Evolutionary conservation across 108 stramenopile genomes (phyloP), one percentile per base, ranked within the genome.

Genomic region (Epithemia pelagica): DNA sequence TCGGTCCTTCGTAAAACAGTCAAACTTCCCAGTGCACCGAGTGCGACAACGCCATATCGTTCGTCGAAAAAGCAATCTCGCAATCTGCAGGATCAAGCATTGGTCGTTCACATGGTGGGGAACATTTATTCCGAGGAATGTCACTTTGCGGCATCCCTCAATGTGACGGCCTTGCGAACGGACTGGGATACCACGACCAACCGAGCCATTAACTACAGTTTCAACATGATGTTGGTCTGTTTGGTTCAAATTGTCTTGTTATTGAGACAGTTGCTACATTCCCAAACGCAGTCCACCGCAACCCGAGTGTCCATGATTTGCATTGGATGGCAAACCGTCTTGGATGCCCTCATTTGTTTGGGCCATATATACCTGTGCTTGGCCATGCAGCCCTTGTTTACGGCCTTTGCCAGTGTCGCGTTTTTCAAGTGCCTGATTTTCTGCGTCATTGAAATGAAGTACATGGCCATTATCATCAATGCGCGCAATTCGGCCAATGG

Each of bases 401-500:
- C 88, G 1, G 88, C 96, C 24, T 94, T 96, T 74, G 89, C 86
- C 25, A 83, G 81, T 59, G 87, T 95, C n/a, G 94, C 95, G 0
- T 95, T 98, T 58, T 95, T 97, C 74, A 97, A 97, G 75, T 81
- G 96, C 19, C 70, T 98, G 27, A 93, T 94, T 29, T 96, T 97
- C 67, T 94, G 90, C 61, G 83, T 96, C 55, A 93, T 98, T 52
- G 95, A 98, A 67, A 93, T 97, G 86, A 95, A 96, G 63, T 95
- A 93, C 79, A 89, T 96, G 90, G 69, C 69, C 8, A 78, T 94
- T 28, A 91, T 97, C 2, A 84, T 86, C 31, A 88, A 95, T 54
- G 93, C 95, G 1, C 72, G 89, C 29, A 84, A 87, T 66, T 78
- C 66, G 26, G 56, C 69, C 65, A 81, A 83, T 62, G 78, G 90